Base-by-base conservation (phyloP, 192 early-diverging fungal genomes). In the Coemansia sp. region DNA sequence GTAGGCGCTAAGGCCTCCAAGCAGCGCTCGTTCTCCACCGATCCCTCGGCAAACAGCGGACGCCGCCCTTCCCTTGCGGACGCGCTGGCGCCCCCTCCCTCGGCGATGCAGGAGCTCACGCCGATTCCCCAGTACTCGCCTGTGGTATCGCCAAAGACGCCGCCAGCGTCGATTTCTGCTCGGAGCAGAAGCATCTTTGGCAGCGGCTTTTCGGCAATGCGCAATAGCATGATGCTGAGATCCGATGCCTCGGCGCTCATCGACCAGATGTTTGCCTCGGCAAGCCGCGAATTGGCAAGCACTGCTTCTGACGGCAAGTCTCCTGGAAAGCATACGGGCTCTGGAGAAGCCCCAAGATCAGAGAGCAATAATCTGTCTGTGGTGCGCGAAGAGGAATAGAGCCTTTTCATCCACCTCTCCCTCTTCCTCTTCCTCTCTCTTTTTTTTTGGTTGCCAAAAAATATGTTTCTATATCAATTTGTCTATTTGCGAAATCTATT, bases 181-280 rank as follows among this genome's bases (percentile, higher is more conserved):
- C 60, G 76, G 35, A 49, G 27, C 13, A 65, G 65, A 35, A 63
- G 72, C 56, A 27, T 57, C 47, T 25, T 36, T 2, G 50, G 39
- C 22, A 29, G 28, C 28, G 48, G 36, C 51, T 54, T 35, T 29
- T 27, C 53, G 20, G 61, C 61, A 27, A 58, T 64, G 61, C 75
- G 75, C 46, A 69, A 69, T 62, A 78, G 75, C 57, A 72, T 64
- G 70, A 69, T 78, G 70, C 42, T 78, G 29, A 61, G 59, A 34
- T 62, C 75, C 3, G 77, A 74, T 32, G 77, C 77, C 22, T 60
- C 71, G 39, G 65, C 54, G 29, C 65, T 80, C 23, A 80, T 80
- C 52, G 72, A 80, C 65, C 77, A 80, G 65, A 80, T 80, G 77
- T 80, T 80, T 68, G 77, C 77, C 24, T 80, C 77, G 30, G 77